Evolutionary conservation across 2,329 filamentous ascomycete genomes (phyloP), one percentile per base, ranked within the genome.

Genomic region (Penicillium italicum): DNA sequence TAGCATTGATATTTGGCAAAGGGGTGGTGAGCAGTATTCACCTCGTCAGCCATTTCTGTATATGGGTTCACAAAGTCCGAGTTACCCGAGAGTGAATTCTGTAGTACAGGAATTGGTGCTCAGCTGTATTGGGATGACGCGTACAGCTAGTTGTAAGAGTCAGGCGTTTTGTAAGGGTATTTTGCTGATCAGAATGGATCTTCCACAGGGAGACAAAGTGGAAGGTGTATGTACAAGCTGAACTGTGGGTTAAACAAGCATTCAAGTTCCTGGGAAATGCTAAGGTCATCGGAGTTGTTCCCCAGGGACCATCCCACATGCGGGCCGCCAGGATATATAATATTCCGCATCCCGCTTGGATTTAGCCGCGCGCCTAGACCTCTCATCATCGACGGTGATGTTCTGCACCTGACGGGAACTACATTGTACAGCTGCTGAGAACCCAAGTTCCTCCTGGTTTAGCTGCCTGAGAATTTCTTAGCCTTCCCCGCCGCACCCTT

Each of bases 41-140:
- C 76, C 62, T 78, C 76, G 20, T 73, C 75, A 45, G 74, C 70
- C 76, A 78, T 78, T 31, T 44, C 46, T 67, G 55, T 47, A 44
- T 58, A 41, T 45, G 24, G 26, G 18, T 40, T 22, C 14, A 49
- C 45, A 24, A 20, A 16, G 26, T 50, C 40, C 47, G 41, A 28
- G 40, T 36, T 50, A 28, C 24, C 36, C 47, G 33, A 38, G 33
- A 33, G 28, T 51, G 14, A 51, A 38, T 41, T 31, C 14, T n/a
- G 16, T 30, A 22, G 16, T 50, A 28, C 37, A 24, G 37, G 12
- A 26, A 40, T 24, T 40, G 20, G 16, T 20, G 43, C 24, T 46
- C 16, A 20, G 28, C 22, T 28, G 51, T 36, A 18, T 36, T 36
- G 24, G 36, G 26, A 28, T 18, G 31, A 28, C 22, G 31, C 40